Conservation (phyloP, 768 basidiomycete genomes). For the Leccinum rimulosum region DNA sequence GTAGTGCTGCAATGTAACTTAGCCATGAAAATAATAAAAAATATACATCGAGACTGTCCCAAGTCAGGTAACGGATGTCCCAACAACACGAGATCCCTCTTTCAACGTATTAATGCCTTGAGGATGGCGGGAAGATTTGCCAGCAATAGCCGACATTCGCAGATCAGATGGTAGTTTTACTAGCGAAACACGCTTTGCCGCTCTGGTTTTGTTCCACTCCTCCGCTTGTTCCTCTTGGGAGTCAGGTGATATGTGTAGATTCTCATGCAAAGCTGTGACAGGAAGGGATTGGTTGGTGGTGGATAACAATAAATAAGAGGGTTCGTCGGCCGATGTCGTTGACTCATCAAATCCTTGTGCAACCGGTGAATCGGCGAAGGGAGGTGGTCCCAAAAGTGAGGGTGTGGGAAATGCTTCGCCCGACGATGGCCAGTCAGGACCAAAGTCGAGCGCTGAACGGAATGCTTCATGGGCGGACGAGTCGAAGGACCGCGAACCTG, state of each 20-base stretch:
- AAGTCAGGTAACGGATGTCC: constrained; percentile 3
- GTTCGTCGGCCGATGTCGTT: constrained; percentile 28
- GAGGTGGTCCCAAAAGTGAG: constrained; percentile 32
- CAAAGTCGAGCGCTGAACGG: constrained; percentile 63
- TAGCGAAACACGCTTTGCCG: constrained; percentile 81
- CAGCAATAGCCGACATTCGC: constrained; percentile 24
- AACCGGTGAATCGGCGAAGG: constrained; percentile 37
- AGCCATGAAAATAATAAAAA: constrained; percentile 2
- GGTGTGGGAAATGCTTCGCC: constrained; percentile 36
- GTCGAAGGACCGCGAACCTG: constrained; percentile 34
- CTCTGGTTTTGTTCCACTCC: constrained; percentile 83
- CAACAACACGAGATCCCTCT: constrained; percentile 11
- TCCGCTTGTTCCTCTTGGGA: constrained; percentile 71
- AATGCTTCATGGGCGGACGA: constrained; percentile 58
- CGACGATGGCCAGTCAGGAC: constrained; percentile 46
- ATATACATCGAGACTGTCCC: constrained; percentile 1
- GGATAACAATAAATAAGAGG: constrained; percentile 22
- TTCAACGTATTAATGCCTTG: constrained; percentile 2
- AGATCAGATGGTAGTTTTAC: constrained; percentile 66
- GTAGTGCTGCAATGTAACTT: constrained; percentile 4
- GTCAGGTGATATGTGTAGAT: constrained; percentile 46
- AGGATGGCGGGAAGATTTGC: constrained; percentile 14
- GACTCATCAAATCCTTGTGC: constrained; percentile 30
- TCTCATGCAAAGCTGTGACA: constrained; percentile 40
- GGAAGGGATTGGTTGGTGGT: constrained; percentile 19